Evolutionary conservation across 2,329 filamentous ascomycete genomes (phyloP).

Genomic region (Coleophoma cylindrospora): DNA sequence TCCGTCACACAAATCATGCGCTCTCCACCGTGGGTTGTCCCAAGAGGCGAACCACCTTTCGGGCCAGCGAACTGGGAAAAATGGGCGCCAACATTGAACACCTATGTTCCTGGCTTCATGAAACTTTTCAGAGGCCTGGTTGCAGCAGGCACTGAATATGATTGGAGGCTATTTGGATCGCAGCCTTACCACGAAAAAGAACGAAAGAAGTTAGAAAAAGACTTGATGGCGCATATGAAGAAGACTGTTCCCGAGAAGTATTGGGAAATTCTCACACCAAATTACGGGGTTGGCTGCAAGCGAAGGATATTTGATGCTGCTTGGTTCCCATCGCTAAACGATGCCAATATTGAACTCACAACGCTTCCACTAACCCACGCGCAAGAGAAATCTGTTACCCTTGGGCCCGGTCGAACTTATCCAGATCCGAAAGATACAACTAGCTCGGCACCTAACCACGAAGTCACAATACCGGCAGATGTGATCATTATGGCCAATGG

Average conservation of each 20-base stretch:
- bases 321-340: constrained; percentile 44
- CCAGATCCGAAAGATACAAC: constrained; percentile 23
- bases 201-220: constrained; percentile 34
- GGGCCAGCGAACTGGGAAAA: constrained; percentile 37
- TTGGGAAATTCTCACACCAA: constrained; percentile 50
- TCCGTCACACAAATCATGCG: constrained; percentile 56
- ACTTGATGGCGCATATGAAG: constrained; percentile 39
- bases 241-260: constrained; percentile 46
- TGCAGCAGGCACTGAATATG: constrained; percentile 35
- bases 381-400: constrained; percentile 39
- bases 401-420: constrained; percentile 44
- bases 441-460: constrained; percentile 20
- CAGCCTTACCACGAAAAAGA: constrained; percentile 31
- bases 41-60: constrained; percentile 30
- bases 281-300: constrained; percentile 54
- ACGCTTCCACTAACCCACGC: constrained; percentile 43
- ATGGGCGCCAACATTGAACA: constrained; percentile 39
- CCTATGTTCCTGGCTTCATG: constrained; percentile 40
- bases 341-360: constrained; percentile 45
- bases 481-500: constrained; percentile 54
- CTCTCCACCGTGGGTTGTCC: constrained; percentile 50
- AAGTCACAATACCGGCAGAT: constrained; percentile 44
- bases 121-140: constrained; percentile 33
- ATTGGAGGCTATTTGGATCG: constrained; percentile 42
- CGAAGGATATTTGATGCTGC: constrained; percentile 46